A percentile compares a stretch with the other conserved stretches of the same genome.
Evolutionary conservation across 257 asterid species (phyloP).

Genomic region (Solanum stenotomum): DNA sequence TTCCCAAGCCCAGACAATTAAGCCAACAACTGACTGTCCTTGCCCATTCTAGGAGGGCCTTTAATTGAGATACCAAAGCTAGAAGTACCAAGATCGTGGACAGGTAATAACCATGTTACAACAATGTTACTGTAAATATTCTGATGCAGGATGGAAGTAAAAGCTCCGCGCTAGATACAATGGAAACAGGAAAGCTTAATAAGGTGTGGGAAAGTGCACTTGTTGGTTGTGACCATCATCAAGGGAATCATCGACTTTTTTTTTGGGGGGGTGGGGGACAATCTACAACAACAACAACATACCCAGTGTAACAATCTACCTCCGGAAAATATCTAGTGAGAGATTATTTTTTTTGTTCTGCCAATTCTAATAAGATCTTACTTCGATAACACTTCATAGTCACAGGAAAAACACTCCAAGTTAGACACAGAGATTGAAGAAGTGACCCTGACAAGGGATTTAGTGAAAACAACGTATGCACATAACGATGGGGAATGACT

Average conservation of each 20-base stretch:
- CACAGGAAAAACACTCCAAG: background rate
- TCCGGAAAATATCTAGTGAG: background rate
- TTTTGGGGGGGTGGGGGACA: no score
- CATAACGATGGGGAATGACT: background rate
- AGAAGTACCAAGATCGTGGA: background rate
- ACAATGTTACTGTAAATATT: background rate
- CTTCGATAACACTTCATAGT: background rate
- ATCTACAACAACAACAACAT: background rate
- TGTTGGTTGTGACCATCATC: background rate
- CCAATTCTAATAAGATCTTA: background rate
- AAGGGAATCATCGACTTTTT: background rate
- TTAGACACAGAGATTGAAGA: background rate
- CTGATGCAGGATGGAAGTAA: background rate
- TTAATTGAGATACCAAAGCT: background rate
- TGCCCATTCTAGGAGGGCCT: background rate
- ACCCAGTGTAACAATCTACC: background rate
- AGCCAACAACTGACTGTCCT: background rate
- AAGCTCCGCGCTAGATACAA: background rate
- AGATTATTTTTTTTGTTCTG: background rate
- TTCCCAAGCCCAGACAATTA: background rate
- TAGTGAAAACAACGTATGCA: background rate
- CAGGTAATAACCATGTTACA: background rate
- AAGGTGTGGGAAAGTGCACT: background rate
- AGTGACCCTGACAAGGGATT: background rate
- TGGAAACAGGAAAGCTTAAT: background rate